Evolutionary conservation across 768 basidiomycete species (phyloP), one percentile per base, ranked within the genome.

Genomic region (Lentinula aciculospora): DNA sequence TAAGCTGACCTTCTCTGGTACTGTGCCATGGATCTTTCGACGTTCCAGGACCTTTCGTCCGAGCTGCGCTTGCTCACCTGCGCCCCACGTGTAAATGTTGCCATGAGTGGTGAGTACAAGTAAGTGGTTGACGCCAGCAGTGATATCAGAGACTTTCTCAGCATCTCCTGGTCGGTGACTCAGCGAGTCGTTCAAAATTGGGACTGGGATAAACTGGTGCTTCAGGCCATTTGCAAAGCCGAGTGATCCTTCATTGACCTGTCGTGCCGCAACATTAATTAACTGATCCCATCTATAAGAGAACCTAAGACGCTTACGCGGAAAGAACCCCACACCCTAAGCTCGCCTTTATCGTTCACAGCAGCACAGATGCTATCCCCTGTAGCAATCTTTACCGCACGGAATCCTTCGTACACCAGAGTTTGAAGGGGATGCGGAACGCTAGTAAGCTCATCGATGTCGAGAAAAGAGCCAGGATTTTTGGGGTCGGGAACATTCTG

Each of bases 291-390:
- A 34, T 13, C 42, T 31, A 29, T 36, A 21, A 62, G 45, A 49
- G 44, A 50, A 37, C 37, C 32, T 21, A 50, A n/a, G 59, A 44
- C 29, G 69, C 85, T 59, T 72, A 97, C 95, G 21, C 92, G 81
- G 79, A 97, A 98, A 42, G 88, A 87, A 21, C 85, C 81, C 95
- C 95, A 98, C 23, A 88, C 91, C 58, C 89, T 80, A 49, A 98
- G 72, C 59, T 91, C 86, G 48, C 95, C 95, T 50, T 86, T 74
- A 44, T 80, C 76, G 57, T 86, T 88, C 60, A 97, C 77, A 21
- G 92, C 94, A 29, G 93, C 89, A 62, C 88, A 89, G 62, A 94
- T 86, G 61, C 85, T 92, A 66, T 97, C 95, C 7, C 95, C 94
- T 23, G 92, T 87, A 39, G 85, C 86, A 59, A 94, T 79, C 58